Evolutionary conservation across 352 stramenopile species (phyloP), one percentile per base, ranked within the genome.

Genomic region (Pythium periplocum): DNA sequence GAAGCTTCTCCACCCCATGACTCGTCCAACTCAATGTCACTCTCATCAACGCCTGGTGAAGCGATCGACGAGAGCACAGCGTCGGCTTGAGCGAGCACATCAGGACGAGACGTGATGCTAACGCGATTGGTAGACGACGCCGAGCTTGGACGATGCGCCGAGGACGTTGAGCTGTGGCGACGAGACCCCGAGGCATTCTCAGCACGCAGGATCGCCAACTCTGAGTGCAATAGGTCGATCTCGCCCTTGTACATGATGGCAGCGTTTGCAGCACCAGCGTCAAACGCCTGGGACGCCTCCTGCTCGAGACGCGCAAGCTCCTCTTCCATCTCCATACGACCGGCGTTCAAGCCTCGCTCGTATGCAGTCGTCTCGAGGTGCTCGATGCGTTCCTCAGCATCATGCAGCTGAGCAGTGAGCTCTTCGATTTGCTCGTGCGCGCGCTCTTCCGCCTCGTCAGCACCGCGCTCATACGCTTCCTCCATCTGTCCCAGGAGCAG

Each of bases 131-230:
- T 26, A 26, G 17, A 26, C 17, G 17, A 26, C 38, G 38, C 38
- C 38, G 38, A 42, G 7, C 7, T 8, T 42, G 38, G 38, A 12
- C 7, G 12, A 12, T 12, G 38, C 7, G 38, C 38, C 38, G 38
- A 8, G 7, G 38, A 42, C 38, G 7, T 42, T 8, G 38, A 42
- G 17, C 17, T 26, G 17, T 26, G 17, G 17, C 17, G 17, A 26
- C 17, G 17, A 26, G 17, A 26, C 17, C 17, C 17, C 38, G 38
- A 7, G 6, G 43, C 8, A 6, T 31, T 48, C 43, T 48, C 43
- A 6, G 68, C 68, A 47, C 74, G 68, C 38, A 87, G 71, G 55
- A 75, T 71, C 2, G 64, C 62, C 31, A 87, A 57, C 47, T 87
- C 77, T 11, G 68, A 59, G 33, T 58, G 66, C 30, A 86, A 50